Evolutionary conservation across 768 basidiomycete species (phyloP).

Genomic region (Suillus luteus): DNA sequence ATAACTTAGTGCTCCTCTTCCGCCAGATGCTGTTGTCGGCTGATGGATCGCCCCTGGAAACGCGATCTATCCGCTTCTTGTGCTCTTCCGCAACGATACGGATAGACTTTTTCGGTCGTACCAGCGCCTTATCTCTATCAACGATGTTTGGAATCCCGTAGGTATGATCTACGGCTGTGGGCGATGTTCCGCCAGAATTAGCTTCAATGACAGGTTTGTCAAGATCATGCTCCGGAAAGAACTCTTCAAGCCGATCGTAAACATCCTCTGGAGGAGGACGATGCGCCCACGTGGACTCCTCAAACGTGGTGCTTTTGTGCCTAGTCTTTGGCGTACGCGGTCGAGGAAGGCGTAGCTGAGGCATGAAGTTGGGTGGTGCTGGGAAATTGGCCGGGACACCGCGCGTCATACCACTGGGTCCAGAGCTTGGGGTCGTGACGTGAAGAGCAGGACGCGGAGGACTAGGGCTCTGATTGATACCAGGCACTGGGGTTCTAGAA

Average conservation of each 20-base stretch:
- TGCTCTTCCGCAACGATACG: conserved; percentile 89
- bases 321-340: conserved; percentile 33
- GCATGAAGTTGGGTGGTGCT: conserved; percentile 21
- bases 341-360: conserved; percentile 21
- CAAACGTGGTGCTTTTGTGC: conserved; percentile 56
- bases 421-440: conserved; percentile 29
- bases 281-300: conserved; percentile 81
- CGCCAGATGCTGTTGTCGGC: conserved; percentile 58
- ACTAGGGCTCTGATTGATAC: not conserved
- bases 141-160: conserved; percentile 37
- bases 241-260: conserved; percentile 88
- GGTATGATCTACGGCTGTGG: conserved; percentile 59
- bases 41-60: conserved; percentile 58
- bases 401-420: conserved; percentile 16
- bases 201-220: conserved; percentile 95
- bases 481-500: conserved; percentile 20
- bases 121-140: conserved; percentile 42
- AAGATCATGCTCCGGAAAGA: conserved; percentile 95
- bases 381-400: conserved; percentile 23
- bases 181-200: conserved; percentile 76
- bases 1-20: conserved; percentile 91
- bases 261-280: conserved; percentile 92
- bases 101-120: conserved; percentile 86
- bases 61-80: conserved; percentile 73
- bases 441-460: conserved; percentile 33